phyloP scores from a whole-genome alignment of 1,284 basidiomycete species.

The Apiotrichum mycotoxinovorans region DNA sequence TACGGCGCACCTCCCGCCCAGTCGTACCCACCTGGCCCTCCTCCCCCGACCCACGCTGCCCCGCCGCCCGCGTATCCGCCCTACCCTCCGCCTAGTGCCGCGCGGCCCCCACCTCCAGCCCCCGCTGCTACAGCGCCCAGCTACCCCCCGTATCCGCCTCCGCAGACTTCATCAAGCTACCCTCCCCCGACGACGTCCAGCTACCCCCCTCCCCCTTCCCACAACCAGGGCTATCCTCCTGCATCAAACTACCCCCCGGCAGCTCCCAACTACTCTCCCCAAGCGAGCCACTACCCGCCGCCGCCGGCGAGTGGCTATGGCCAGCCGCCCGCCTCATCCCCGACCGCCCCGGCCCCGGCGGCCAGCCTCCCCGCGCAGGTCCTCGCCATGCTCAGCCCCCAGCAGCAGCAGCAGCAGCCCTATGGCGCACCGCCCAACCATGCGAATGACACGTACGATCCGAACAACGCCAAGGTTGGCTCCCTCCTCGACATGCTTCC shows the following conservation, averaged over 20 bases:
- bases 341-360: conserved; percentile 39
- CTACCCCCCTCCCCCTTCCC: conserved; percentile 19
- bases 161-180: conserved; percentile 1
- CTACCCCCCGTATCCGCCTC: conserved; percentile 11
- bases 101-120: not conserved
- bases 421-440: not conserved
- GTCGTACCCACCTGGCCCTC: conserved; percentile 10
- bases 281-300: not conserved
- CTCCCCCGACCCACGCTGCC: conserved; percentile 28
- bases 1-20: not conserved
- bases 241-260: conserved; percentile 1
- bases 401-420: conserved; percentile 3
- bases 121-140: not conserved
- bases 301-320: not conserved
- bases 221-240: conserved; percentile 13
- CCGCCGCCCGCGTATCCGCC: conserved; percentile 9
- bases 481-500: conserved; percentile 36
- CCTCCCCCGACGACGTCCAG: not conserved
- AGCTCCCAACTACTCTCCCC: not conserved
- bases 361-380: conserved; percentile 58
- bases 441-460: conserved; percentile 11
- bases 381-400: conserved; percentile 57
- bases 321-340: not conserved
- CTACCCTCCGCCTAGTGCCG: conserved; percentile 2
- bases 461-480: conserved; percentile 24